Base-by-base conservation (phyloP, 805 yeast genomes). In the Maudiozyma bulderi region DNA sequence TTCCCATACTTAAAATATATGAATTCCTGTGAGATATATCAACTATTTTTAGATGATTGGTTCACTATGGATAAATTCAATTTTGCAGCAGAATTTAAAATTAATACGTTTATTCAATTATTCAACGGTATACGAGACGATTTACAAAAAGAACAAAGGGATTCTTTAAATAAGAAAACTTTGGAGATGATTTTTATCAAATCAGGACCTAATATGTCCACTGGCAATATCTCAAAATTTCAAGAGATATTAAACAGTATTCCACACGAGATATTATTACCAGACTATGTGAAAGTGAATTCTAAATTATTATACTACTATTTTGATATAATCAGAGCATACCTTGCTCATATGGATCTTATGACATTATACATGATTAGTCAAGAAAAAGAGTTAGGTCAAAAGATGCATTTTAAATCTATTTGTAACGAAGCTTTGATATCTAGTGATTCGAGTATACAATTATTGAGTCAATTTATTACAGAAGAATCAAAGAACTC, bases 381-480 rank as follows among this genome's bases (percentile, higher is more conserved):
- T 0, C 46, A 56, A 40, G 61, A 56, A 41, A 55, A 53, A 14
- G 55, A 54, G 38, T 34, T 52, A 7, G 55, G 54, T 14, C 68
- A 64, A 50, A 43, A 47, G 13, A 56, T 58, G 2, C 60, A 54
- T 49, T 63, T 59, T 40, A 51, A 59, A 2, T 50, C 59, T 2
- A 47, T 57, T 13, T 47, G 56, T 26, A 51, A 44, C 32, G 54
- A 53, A 43, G 28, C 31, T 9, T 28, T 47, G 11, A n/a, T 43
- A 11, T 28, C 46, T 1, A 33, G 44, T 45, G 41, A 45, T 31
- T 15, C 26, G 7, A 26, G 28, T 3, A 11, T 50, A 28, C 28
- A 31, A 8, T 8, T 9, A 15, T 14, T 49, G 15, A 9, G 32
- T 11, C 14, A 38, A 10, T 31, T 45, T 14, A 33, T 45, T 3